A percentile compares a stretch with the other conserved stretches of the same genome.
These are phyloP conservation scores for Coemansia sp. DNA, from an alignment of 192 early-diverging fungal genomes.

Conservation along the genomic window DNA sequence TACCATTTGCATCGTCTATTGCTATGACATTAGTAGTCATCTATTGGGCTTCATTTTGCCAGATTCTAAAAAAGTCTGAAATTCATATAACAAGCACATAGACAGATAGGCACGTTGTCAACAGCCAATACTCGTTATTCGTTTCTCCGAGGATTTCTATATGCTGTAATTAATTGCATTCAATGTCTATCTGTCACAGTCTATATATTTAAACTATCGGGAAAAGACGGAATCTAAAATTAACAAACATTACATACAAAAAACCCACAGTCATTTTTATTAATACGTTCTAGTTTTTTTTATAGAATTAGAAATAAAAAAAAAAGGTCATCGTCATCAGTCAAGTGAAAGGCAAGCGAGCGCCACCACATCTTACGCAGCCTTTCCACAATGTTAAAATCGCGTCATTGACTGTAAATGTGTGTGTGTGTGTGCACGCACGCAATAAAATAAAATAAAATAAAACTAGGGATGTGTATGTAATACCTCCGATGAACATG, in stretches of 20 bases:
- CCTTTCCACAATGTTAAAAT: constrained; percentile 1
- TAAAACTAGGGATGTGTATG: neutral
- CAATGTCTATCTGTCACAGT: neutral
- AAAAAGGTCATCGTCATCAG: constrained; percentile 2
- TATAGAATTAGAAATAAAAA: neutral
- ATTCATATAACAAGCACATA: neutral
- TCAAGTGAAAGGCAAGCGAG: neutral
- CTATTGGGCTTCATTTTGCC: neutral
- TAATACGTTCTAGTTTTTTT: neutral
- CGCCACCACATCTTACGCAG: constrained; percentile 13
- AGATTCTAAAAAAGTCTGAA: neutral
- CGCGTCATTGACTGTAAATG: constrained; percentile 1
- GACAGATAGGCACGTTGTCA: neutral
- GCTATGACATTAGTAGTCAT: too few species aligned
- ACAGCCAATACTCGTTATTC: neutral
- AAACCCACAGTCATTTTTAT: neutral
- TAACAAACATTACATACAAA: neutral
- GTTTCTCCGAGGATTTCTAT: neutral
- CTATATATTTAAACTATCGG: neutral
- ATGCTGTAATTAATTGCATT: neutral
- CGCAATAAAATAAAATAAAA: too few species aligned
- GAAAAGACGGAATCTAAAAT: neutral
- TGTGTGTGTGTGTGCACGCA: neutral
- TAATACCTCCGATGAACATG: too few species aligned
- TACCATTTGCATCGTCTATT: too few species aligned